A percentile compares a stretch with the other conserved stretches of the same genome.
Conservation (phyloP, 2,329 filamentous ascomycete genomes). For the Cladophialophora bantiana region DNA sequence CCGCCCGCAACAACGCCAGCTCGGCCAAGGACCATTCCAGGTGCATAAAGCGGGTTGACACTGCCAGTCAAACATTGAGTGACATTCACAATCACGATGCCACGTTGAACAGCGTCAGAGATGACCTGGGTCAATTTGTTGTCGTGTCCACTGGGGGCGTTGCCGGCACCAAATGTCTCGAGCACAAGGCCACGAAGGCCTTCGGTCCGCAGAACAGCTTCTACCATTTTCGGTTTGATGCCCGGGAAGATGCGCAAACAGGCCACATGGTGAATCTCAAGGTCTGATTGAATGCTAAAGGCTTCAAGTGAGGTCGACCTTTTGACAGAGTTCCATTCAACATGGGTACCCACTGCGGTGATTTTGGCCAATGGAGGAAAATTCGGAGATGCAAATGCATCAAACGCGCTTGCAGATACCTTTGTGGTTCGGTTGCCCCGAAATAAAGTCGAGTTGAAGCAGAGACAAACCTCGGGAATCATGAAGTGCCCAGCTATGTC, state of each 20-base stretch:
- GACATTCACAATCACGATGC: constrained; percentile 87
- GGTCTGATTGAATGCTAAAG: constrained; percentile 75
- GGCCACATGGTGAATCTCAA: constrained; percentile 87
- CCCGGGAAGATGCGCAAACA: constrained; percentile 90
- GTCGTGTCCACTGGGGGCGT: constrained; percentile 82
- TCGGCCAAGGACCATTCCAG: constrained; percentile 76
- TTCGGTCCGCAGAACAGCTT: constrained; percentile 79
- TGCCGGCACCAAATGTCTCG: constrained; percentile 92
- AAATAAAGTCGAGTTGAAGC: constrained; percentile 91
- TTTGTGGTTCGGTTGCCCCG: constrained; percentile 89
- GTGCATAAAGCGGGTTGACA: constrained; percentile 78
- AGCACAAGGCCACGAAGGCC: constrained; percentile 81
- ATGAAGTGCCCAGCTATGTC: constrained; percentile 92
- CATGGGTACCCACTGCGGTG: constrained; percentile 78
- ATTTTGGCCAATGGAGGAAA: constrained; percentile 80
- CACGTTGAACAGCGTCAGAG: constrained; percentile 76
- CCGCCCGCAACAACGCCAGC: constrained; percentile 84
- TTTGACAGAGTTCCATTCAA: constrained; percentile 79
- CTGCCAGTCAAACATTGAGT: constrained; percentile 82
- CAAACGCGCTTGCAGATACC: constrained; percentile 82
- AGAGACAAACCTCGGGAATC: constrained; percentile 90
- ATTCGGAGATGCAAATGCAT: constrained; percentile 90
- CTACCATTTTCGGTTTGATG: constrained; percentile 91
- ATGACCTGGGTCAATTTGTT: constrained; percentile 80
- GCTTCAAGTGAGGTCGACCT: constrained; percentile 76